Evolutionary conservation across 768 basidiomycete species (phyloP).

Genomic region (Coprinopsis sp.): DNA sequence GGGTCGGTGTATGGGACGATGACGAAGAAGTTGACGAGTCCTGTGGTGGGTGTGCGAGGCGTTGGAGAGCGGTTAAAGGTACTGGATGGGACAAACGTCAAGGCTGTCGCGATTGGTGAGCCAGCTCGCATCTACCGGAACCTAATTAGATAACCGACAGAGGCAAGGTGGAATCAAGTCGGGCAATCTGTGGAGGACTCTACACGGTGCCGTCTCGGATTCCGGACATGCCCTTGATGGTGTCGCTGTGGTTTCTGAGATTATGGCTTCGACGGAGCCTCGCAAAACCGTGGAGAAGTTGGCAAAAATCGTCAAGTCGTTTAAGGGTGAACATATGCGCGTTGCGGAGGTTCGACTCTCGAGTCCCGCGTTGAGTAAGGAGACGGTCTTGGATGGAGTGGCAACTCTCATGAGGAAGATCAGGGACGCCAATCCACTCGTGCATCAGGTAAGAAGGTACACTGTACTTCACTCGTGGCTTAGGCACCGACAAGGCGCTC

Average conservation of each 20-base stretch:
- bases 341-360: not conserved
- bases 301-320: constrained; percentile 37
- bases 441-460: constrained; percentile 61
- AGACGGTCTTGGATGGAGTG: constrained; percentile 40
- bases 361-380: constrained; percentile 23
- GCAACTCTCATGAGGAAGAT: constrained; percentile 47
- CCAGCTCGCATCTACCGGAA: too few relatives aligned
- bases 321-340: constrained; percentile 24
- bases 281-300: constrained; percentile 43
- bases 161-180: constrained; percentile 84
- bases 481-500: not conserved
- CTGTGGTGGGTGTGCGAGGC: constrained; percentile 67
- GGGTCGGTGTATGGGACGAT: constrained; percentile 79
- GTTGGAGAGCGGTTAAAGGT: constrained; percentile 62
- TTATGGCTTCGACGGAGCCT: constrained; percentile 63
- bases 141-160: too few relatives aligned
- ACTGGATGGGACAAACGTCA: constrained; percentile 59
- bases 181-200: constrained; percentile 66
- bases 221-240: constrained; percentile 65
- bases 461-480: not conserved
- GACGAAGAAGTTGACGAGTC: constrained; percentile 68
- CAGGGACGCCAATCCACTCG: constrained; percentile 54
- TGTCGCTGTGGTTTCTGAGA: constrained; percentile 86
- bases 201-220: constrained; percentile 65
- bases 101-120: constrained; percentile 83